phyloP scores from a whole-genome alignment of 129 eudicot species.

The Tagetes patula region DNA sequence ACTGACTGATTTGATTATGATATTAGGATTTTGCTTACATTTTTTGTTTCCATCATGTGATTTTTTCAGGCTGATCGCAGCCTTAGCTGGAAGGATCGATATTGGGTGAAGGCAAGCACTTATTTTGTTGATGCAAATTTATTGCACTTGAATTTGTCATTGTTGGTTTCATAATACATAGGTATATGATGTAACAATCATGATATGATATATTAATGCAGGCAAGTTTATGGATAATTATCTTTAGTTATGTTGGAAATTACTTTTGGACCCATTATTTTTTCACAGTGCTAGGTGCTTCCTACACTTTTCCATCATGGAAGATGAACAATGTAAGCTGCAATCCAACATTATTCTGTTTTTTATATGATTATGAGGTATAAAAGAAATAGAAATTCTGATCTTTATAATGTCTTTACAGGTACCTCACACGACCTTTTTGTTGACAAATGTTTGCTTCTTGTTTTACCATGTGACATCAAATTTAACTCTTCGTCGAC shows the following conservation, averaged over 20 bases:
- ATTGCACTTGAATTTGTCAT: background rate
- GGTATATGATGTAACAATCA: background rate
- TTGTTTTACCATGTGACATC: constrained; percentile 87
- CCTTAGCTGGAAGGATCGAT: constrained; percentile 73
- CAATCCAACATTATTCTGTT: background rate
- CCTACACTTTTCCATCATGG: constrained; percentile 98
- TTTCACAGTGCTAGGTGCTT: constrained; percentile 92
- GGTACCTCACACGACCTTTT: constrained; percentile 97
- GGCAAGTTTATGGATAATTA: constrained; percentile 87
- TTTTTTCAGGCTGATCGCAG: constrained; percentile 68
- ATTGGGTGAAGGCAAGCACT: constrained; percentile 85
- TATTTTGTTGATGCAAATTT: constrained; percentile 7
- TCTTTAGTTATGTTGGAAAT: constrained; percentile 90
- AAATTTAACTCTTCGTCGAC: constrained; percentile 81
- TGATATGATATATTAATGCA: constrained; percentile 33
- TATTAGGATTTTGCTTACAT: background rate
- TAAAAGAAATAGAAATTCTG: background rate
- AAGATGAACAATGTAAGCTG: constrained; percentile 82
- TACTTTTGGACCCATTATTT: constrained; percentile 99
- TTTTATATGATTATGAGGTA: background rate
- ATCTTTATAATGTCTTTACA: constrained; percentile 29
- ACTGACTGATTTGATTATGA: background rate
- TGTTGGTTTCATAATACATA: background rate
- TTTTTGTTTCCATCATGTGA: constrained; percentile 6
- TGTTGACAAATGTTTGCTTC: constrained; percentile 81